Percentiles rank a stretch among this genome's conserved stretches.
Conservation (phyloP, 2,329 filamentous ascomycete species). For the Colletotrichum plurivorum region DNA sequence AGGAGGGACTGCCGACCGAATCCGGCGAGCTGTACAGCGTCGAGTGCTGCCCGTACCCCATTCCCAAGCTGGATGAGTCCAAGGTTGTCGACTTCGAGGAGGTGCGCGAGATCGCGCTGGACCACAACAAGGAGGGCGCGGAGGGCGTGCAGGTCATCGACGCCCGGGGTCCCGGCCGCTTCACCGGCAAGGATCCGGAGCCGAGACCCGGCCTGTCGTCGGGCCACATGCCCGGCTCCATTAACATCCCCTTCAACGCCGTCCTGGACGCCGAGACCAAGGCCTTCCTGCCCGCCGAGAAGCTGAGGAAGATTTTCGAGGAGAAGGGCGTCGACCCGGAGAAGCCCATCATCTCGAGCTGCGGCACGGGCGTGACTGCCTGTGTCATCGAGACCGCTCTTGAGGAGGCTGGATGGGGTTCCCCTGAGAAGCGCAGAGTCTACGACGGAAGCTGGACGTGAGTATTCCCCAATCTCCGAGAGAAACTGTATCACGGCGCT, state of each 20-base stretch:
- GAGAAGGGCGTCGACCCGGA: conserved; percentile 83
- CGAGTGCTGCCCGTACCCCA: conserved; percentile 75
- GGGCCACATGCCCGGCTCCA: conserved; percentile 91
- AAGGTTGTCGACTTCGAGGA: conserved; percentile 87
- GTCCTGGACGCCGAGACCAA: conserved; percentile 89
- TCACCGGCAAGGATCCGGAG: conserved; percentile 86
- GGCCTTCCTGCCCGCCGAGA: conserved; percentile 78
- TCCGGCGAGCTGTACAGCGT: conserved; percentile 80
- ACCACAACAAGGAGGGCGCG: conserved; percentile 84
- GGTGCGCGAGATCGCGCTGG: conserved; percentile 81
- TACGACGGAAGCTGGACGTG: conserved; percentile 99
- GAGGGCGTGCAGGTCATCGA: conserved; percentile 92
- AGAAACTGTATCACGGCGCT: conserved; percentile 5
- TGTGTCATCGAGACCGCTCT: conserved; percentile 91
- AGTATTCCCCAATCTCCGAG: conserved; percentile 57
- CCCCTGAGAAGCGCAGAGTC: conserved; percentile 76
- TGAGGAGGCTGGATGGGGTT: conserved; percentile 81
- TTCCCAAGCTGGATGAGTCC: conserved; percentile 70
- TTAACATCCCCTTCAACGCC: conserved; percentile 83
- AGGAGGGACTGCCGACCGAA: conserved; percentile 85
- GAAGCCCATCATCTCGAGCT: conserved; percentile 88
- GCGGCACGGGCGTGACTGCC: conserved; percentile 95
- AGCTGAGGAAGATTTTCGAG: conserved; percentile 83
- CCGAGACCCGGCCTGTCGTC: conserved; percentile 88
- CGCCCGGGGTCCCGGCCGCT: conserved; percentile 84